phyloP scores from a whole-genome alignment of 2,329 filamentous ascomycete species.

The Gaeumannomyces sp. region DNA sequence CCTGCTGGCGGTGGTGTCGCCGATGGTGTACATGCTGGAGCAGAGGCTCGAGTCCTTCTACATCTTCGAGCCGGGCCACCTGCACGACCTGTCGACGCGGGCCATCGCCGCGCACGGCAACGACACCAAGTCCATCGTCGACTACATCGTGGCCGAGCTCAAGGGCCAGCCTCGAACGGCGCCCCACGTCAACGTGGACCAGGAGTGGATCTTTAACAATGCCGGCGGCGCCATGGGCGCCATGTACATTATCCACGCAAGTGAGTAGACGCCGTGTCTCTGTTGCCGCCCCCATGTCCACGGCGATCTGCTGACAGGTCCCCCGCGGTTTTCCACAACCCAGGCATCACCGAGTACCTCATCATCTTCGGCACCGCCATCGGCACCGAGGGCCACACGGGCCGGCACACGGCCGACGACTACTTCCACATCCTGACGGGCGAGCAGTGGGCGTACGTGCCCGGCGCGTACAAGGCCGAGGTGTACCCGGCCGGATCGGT shows the following conservation, averaged over 20 bases:
- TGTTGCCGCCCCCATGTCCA: conserved; percentile 1
- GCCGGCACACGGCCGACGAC: conserved; percentile 86
- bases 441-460: conserved; percentile 68
- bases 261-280: conserved; percentile 37
- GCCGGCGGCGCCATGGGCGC: conserved; percentile 86
- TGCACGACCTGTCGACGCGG: conserved; percentile 62
- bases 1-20: conserved; percentile 47
- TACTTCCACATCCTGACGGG: conserved; percentile 88
- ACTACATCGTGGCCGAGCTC: conserved; percentile 65
- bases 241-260: conserved; percentile 87
- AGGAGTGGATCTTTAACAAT: conserved; percentile 91
- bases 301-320: background rate
- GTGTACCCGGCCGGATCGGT: conserved; percentile 63
- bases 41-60: conserved; percentile 60
- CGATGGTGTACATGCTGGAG: conserved; percentile 50
- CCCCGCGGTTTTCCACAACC: background rate
- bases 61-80: conserved; percentile 63
- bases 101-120: conserved; percentile 66
- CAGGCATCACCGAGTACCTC: conserved; percentile 77
- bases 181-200: conserved; percentile 57
- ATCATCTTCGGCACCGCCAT: conserved; percentile 81
- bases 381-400: conserved; percentile 82
- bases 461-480: conserved; percentile 61
- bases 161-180: conserved; percentile 43
- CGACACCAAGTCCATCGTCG: conserved; percentile 63